These are phyloP conservation scores for Periconia macrospinosa DNA, from an alignment of 2,329 filamentous ascomycete genomes.

Conservation along the genomic window DNA sequence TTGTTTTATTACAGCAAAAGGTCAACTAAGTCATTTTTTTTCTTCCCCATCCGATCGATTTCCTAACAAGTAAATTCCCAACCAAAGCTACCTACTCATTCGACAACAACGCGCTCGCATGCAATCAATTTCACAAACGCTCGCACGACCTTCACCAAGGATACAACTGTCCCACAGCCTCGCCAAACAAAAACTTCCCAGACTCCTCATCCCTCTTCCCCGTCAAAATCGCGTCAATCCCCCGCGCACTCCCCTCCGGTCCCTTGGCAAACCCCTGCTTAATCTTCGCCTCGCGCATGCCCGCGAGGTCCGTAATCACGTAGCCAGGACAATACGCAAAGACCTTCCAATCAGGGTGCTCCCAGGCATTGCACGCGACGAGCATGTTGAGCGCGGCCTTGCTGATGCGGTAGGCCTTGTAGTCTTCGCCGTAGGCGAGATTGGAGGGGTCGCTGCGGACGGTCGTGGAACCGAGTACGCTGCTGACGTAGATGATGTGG, in stretches of 20 bases:
- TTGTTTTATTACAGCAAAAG: too few species aligned
- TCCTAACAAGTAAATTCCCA: too few species aligned
- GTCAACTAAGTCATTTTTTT: too few species aligned
- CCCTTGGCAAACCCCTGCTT: slow-evolving; percentile 24
- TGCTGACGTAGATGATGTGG: slow-evolving; percentile 41
- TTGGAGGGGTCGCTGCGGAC: slow-evolving; percentile 16
- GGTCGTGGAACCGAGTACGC: slow-evolving; percentile 35
- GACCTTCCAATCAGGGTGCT: slow-evolving; percentile 27
- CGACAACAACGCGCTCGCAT: too few species aligned
- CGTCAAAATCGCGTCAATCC: slow-evolving; percentile 33
- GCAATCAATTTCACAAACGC: too few species aligned
- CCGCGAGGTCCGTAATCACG: slow-evolving; percentile 30
- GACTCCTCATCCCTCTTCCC: slow-evolving; percentile 33
- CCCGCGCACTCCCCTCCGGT: slow-evolving; percentile 35
- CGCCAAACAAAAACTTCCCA: slow-evolving; percentile 16
- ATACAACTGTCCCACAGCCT: background rate
- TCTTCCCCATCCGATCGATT: too few species aligned
- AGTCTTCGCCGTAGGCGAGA: slow-evolving; percentile 2
- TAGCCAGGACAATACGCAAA: slow-evolving; percentile 37
- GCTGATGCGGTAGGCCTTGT: slow-evolving; percentile 35
- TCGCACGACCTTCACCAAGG: background rate
- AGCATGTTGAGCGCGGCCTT: slow-evolving; percentile 43
- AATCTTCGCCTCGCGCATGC: slow-evolving; percentile 17
- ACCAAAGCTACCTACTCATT: too few species aligned
- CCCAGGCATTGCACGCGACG: slow-evolving; percentile 44